phyloP scores from a whole-genome alignment of 2,329 filamentous ascomycete genomes.

The Talaromyces sp. region DNA sequence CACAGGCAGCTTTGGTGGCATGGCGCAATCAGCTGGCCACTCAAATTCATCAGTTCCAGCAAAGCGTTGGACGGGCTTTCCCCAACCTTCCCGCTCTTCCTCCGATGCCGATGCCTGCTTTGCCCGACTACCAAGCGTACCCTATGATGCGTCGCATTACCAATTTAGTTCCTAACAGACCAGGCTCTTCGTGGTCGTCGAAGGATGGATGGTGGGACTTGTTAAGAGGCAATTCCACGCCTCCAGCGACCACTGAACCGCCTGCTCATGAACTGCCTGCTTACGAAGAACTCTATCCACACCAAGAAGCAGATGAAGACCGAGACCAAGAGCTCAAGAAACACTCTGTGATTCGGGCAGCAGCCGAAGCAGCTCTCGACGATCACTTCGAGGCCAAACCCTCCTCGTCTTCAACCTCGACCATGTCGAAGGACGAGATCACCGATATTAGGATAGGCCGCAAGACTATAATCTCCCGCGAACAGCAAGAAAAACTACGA shows the following conservation, averaged over 20 bases:
- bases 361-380: slow-evolving; percentile 40
- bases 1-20: slow-evolving; percentile 61
- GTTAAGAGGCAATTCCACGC: slow-evolving; percentile 47
- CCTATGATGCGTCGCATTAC: slow-evolving; percentile 68
- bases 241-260: slow-evolving; percentile 46
- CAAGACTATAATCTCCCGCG: slow-evolving; percentile 35
- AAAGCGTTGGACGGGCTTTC: slow-evolving; percentile 61
- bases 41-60: slow-evolving; percentile 72
- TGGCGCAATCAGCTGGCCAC: slow-evolving; percentile 68
- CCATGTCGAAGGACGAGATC: slow-evolving; percentile 20
- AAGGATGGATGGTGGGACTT: slow-evolving; percentile 62
- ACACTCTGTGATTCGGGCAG: slow-evolving; percentile 37
- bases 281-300: slow-evolving; percentile 73
- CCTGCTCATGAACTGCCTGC: slow-evolving; percentile 67
- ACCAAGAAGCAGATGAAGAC: slow-evolving; percentile 30
- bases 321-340: slow-evolving; percentile 36
- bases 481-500: slow-evolving; percentile 44
- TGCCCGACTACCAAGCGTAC: slow-evolving; percentile 70
- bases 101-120: slow-evolving; percentile 53
- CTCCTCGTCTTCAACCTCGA: slow-evolving; percentile 15
- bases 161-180: slow-evolving; percentile 65
- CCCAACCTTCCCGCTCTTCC: slow-evolving; percentile 57
- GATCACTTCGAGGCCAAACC: slow-evolving; percentile 38
- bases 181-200: slow-evolving; percentile 41
- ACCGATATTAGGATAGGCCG: slow-evolving; percentile 39